These are phyloP conservation scores for Omphalea diandra DNA, from an alignment of 441 rosid genomes.

Conservation along the genomic window DNA sequence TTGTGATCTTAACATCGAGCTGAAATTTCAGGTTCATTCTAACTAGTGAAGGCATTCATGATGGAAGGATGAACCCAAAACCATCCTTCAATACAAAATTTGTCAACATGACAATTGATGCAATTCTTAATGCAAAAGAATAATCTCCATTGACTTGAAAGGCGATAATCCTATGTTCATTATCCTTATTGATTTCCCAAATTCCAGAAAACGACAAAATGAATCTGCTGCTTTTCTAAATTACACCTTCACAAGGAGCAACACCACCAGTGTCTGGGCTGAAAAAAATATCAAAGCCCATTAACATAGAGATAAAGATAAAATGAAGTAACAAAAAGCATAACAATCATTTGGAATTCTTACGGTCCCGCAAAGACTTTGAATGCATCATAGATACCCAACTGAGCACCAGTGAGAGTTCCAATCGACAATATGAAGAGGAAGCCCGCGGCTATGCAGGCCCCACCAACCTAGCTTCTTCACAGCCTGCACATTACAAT, in stretches of 20 bases:
- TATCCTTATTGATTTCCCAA: constrained; percentile 21
- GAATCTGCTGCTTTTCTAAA: constrained; percentile 2
- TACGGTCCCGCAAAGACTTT: constrained; percentile 98
- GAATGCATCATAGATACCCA: constrained; percentile 98
- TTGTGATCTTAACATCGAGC: constrained; percentile 5
- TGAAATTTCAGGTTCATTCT: constrained; percentile 20
- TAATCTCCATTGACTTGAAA: constrained; percentile 22
- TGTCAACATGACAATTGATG: background rate
- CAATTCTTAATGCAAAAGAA: too few relatives aligned
- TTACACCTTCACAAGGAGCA: constrained; percentile 56
- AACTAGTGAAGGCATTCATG: constrained; percentile 23
- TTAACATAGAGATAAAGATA: constrained; percentile 2
- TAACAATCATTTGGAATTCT: constrained; percentile 39
- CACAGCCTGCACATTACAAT: constrained; percentile 64
- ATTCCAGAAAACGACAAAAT: constrained; percentile 4
- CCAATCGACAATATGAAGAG: constrained; percentile 99
- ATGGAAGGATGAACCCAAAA: constrained; percentile 34
- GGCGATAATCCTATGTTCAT: constrained; percentile 32
- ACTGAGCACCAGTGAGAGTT: constrained; percentile 97
- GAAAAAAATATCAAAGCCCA: constrained; percentile 24
- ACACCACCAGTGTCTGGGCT: constrained; percentile 95
- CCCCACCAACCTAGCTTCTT: constrained; percentile 91
- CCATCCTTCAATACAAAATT: constrained; percentile 26
- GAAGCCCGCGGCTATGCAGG: constrained; percentile 95
- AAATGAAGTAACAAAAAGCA: background rate